Conservation (phyloP, 192 early-diverging fungal genomes). For the Backusella luteola region DNA sequence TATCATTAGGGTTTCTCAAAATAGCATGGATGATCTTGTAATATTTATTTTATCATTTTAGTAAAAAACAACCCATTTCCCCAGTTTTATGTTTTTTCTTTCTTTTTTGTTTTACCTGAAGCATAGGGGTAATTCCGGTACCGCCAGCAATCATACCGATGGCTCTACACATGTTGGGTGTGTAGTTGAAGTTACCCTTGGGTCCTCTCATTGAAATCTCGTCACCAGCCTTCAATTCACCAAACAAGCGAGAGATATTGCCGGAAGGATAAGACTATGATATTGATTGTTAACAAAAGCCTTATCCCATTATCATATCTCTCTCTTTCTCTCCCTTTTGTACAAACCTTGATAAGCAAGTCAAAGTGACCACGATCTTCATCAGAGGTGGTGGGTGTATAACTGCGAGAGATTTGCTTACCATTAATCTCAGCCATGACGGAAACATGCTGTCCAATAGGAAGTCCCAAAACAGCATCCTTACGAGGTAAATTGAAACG, state of each 20-base stretch:
- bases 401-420: constrained; percentile 82
- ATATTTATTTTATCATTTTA: not conserved
- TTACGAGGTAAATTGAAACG: constrained; percentile 76
- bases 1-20: constrained; percentile 81
- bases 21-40: constrained; percentile 81
- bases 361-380: constrained; percentile 89
- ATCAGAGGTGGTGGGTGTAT: constrained; percentile 87
- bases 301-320: not conserved
- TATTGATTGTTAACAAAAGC: not conserved
- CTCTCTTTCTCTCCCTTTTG: not conserved
- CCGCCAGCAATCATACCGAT: constrained; percentile 84
- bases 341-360: constrained; percentile 81
- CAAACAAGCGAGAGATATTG: constrained; percentile 75
- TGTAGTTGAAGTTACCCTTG: constrained; percentile 87
- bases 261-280: constrained; percentile 77
- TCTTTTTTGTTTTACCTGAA: constrained; percentile 76
- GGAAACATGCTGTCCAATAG: constrained; percentile 93
- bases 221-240: constrained; percentile 70
- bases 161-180: constrained; percentile 70
- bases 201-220: constrained; percentile 79
- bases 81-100: constrained; percentile 34
- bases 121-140: constrained; percentile 72
- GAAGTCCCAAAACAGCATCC: constrained; percentile 75
- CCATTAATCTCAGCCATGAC: constrained; percentile 81
- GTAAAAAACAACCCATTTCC: not conserved